Evolutionary conservation across 1,284 basidiomycete genomes (phyloP).

Genomic region (Kwoniella shivajii): DNA sequence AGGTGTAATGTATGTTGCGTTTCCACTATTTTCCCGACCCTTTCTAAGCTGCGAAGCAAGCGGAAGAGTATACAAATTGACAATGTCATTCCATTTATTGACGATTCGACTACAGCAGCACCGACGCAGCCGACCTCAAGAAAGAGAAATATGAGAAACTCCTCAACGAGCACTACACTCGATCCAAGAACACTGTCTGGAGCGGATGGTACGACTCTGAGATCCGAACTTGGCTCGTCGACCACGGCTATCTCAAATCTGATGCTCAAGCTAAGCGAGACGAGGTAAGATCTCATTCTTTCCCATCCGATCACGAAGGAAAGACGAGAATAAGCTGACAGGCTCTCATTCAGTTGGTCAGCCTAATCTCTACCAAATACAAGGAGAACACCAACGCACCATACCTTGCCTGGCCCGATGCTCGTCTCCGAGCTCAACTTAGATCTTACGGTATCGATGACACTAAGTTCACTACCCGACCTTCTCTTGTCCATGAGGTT

Average conservation of each 20-base stretch:
- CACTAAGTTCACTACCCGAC: conserved; percentile 63
- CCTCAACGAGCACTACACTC: conserved; percentile 72
- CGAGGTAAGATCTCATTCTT: too few relatives aligned
- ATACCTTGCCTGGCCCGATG: conserved; percentile 86
- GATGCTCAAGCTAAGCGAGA: conserved; percentile 71
- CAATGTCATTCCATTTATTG: conserved; percentile 6
- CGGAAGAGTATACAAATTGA: conserved; percentile 15
- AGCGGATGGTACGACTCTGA: conserved; percentile 76
- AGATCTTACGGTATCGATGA: conserved; percentile 72
- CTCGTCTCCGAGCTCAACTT: conserved; percentile 78
- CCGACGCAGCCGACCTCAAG: conserved; percentile 65
- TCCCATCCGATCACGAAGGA: neutral
- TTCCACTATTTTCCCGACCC: neutral
- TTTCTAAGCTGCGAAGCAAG: conserved; percentile 8
- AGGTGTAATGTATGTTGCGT: conserved; percentile 48
- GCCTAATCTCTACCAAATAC: conserved; percentile 49
- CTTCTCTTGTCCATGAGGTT: conserved; percentile 70
- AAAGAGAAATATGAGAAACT: conserved; percentile 77
- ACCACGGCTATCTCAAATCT: conserved; percentile 70
- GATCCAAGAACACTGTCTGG: conserved; percentile 69
- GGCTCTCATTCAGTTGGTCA: conserved; percentile 24
- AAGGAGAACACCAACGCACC: conserved; percentile 57
- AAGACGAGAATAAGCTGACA: too few relatives aligned
- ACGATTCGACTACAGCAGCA: conserved; percentile 36
- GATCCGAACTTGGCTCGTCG: conserved; percentile 73